phyloP scores from a whole-genome alignment of 306 rosid genomes.

The Cucurbita maxima region DNA sequence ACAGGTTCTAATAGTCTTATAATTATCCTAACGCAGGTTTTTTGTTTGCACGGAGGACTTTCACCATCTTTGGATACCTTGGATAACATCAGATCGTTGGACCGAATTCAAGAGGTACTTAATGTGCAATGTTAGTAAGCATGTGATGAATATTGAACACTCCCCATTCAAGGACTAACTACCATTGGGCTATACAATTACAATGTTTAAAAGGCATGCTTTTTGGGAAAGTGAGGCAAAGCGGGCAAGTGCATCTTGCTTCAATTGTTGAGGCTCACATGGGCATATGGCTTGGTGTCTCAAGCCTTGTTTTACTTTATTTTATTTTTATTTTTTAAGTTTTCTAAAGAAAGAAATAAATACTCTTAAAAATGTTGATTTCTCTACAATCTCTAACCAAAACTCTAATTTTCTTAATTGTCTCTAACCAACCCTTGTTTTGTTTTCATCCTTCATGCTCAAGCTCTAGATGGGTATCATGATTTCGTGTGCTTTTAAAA shows the following conservation, averaged over 20 bases:
- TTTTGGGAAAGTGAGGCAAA: neutral
- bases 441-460: neutral
- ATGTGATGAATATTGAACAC: neutral
- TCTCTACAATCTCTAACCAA: neutral
- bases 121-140: neutral
- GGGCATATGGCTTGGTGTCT: neutral
- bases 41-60: conserved; percentile 98
- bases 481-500: neutral
- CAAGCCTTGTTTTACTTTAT: neutral
- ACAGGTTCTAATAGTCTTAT: neutral
- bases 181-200: neutral
- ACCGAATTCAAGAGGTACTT: conserved; percentile 86
- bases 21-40: conserved; percentile 29
- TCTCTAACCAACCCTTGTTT: neutral
- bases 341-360: neutral
- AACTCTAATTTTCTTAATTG: neutral
- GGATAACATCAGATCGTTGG: conserved; percentile 80
- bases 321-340: neutral
- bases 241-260: neutral
- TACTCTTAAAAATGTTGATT: neutral
- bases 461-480: neutral
- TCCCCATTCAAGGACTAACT: neutral
- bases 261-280: neutral
- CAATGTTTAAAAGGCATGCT: neutral
- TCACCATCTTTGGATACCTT: conserved; percentile 91